Base-by-base conservation (phyloP, 371 early-diverging fungal genomes). In the Phascolomyces articulosus region DNA sequence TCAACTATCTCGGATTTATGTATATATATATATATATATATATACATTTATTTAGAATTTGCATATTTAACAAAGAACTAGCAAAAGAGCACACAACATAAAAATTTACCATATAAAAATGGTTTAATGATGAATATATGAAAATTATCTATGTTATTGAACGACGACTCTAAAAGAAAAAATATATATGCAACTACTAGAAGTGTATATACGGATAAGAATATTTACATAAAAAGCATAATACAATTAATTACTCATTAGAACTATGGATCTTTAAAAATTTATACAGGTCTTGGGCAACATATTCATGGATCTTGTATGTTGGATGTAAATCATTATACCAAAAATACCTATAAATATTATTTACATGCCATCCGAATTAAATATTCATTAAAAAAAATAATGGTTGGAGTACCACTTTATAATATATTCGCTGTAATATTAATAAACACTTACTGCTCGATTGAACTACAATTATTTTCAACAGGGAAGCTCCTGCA, bases 261-360 rank as follows among this genome's bases (percentile, higher is more conserved):
- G 34, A 9, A 34, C 34, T 34, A 9, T 51, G 51, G 7, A 23
- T 24, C 51, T 23, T 6, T 23, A 64, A 58, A 13, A 48, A 64
- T 3, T 58, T 24, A 27, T 34, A 31, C 24, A 77, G 40, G 26
- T 66, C 67, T 60, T 75, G 27, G 18, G 74, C 74, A 47, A 79
- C 23, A n/a, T 67, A 23, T 48, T 65, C 44, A 31, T 79, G 79
- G 4, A 79, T 69, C 40, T 60, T 69, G 55, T 57, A 70, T 1
- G 79, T 79, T 11, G 79, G 79, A 65, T 79, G 79, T 20, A 79
- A 64, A 51, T 68, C 72, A 51, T 79, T 75, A 4, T 64, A 51
- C 79, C 79, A 79, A 63, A 79, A 76, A 34, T 79, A 79, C 23
- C 76, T 79, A 63, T 20, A n/a, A 13, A 29, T 11, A 56, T 55